Conservation (phyloP, 2,329 filamentous ascomycete species). For the Aspergillus sojae region DNA sequence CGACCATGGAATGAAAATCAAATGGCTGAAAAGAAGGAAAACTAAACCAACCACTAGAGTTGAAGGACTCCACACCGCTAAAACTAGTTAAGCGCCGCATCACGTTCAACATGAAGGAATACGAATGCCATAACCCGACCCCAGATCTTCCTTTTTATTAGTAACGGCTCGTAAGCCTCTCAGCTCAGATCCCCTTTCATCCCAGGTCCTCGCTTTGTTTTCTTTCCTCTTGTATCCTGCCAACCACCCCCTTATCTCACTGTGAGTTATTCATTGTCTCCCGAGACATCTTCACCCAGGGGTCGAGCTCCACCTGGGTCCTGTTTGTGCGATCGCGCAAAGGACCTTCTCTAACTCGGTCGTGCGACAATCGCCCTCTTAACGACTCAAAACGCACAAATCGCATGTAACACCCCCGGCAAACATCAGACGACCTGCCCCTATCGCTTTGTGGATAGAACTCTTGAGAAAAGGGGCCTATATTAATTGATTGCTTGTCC, state of each 20-base stretch:
- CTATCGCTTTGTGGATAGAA: background rate
- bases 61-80: background rate
- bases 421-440: background rate
- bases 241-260: background rate
- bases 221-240: background rate
- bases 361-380: background rate
- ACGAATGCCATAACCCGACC: background rate
- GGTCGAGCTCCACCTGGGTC: background rate
- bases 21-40: background rate
- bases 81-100: background rate
- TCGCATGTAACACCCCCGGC: slow-evolving; percentile 20
- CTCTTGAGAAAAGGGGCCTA: background rate
- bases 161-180: slow-evolving; percentile 1
- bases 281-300: background rate
- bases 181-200: background rate
- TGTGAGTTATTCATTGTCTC: background rate
- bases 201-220: background rate
- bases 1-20: background rate
- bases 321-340: background rate
- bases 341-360: background rate
- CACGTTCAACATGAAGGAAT: background rate
- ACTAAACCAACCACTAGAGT: background rate
- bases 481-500: slow-evolving; percentile 1
- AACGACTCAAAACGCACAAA: slow-evolving; percentile 14
- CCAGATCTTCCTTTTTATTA: background rate